Evolutionary conservation across 2,329 filamentous ascomycete genomes (phyloP), one percentile per base, ranked within the genome.

Genomic region (Raffaelea ambrosiae): DNA sequence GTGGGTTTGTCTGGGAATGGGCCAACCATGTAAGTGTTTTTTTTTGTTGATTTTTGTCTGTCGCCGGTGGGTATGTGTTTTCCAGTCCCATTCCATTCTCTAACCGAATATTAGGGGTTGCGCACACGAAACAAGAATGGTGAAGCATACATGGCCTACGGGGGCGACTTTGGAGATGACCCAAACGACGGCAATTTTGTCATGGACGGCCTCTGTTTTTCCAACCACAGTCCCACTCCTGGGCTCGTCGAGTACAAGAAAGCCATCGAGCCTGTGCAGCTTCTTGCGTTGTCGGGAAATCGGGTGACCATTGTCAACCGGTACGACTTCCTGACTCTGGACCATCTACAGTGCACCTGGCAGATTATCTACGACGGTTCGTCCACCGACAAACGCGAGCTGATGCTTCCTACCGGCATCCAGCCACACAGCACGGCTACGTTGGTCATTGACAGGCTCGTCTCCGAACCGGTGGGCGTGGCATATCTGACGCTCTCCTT

Each of bases 1-100:
- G 81, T 10, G 81, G 80, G 0, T 77, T 74, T 46, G 70, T 78
- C n/a, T 80, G 76, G 75, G 75, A 79, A 54, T 79, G 75, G 75
- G 71, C 71, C 0, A 78, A 77, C 55, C 74, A 79, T 61, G n/a
- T n/a, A n/a, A n/a, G n/a, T n/a, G n/a, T n/a, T n/a, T n/a, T n/a
- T n/a, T n/a, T n/a, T n/a, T n/a, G n/a, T n/a, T n/a, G n/a, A n/a
- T n/a, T n/a, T n/a, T n/a, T n/a, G n/a, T n/a, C n/a, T n/a, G n/a
- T n/a, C n/a, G n/a, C n/a, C n/a, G n/a, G n/a, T n/a, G n/a, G n/a
- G n/a, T n/a, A n/a, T n/a, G n/a, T n/a, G n/a, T n/a, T n/a, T n/a
- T n/a, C n/a, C n/a, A n/a, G n/a, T n/a, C n/a, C n/a, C n/a, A n/a
- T n/a, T n/a, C n/a, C n/a, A n/a, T n/a, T n/a, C n/a, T n/a, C n/a